phyloP scores from a whole-genome alignment of 139 green algal genomes.

The Tetraselmis chui region DNA sequence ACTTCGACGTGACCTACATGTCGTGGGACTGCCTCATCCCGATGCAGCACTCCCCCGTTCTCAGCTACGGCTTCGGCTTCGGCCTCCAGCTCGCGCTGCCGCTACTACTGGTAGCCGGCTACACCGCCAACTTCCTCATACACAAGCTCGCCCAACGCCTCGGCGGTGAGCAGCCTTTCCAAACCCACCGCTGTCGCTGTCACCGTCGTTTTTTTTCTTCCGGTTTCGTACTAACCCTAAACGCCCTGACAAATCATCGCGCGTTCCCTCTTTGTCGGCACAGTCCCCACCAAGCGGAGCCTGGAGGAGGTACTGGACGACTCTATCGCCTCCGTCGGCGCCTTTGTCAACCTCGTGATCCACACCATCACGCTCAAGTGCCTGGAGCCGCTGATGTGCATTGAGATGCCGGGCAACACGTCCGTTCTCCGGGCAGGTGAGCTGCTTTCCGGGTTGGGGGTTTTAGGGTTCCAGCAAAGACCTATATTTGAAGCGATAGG shows the following conservation, averaged over 20 bases:
- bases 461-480: no score
- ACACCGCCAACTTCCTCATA: no score
- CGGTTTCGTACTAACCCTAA: no score
- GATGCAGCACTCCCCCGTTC: not conserved
- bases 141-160: no score
- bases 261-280: no score
- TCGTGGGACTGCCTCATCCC: not conserved
- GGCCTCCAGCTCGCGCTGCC: not conserved
- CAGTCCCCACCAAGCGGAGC: not conserved
- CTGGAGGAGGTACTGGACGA: not conserved
- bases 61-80: not conserved
- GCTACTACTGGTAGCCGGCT: not conserved
- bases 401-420: not conserved
- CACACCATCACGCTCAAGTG: slow-evolving; percentile 5
- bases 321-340: not conserved
- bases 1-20: not conserved
- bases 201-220: no score
- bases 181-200: no score
- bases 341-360: not conserved
- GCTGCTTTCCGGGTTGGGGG: no score
- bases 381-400: not conserved
- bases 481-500: no score
- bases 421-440: not conserved
- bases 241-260: no score
- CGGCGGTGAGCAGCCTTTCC: no score